These are phyloP conservation scores for Colletotrichum ledebouriae DNA, from an alignment of 2,329 filamentous ascomycete species.

Conservation along the genomic window DNA sequence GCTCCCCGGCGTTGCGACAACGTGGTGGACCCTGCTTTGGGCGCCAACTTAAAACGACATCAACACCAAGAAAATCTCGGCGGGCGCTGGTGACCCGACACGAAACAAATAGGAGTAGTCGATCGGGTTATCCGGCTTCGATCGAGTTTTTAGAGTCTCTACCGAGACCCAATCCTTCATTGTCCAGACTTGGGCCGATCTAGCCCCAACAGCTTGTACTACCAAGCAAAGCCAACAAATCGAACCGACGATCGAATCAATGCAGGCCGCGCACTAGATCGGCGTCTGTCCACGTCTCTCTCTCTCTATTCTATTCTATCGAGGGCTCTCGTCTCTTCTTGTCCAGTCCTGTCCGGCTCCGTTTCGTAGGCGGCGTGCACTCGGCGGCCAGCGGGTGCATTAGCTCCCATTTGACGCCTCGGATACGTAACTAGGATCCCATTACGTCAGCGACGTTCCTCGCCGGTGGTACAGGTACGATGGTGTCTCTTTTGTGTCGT, in stretches of 20 bases:
- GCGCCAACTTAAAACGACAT: slow-evolving; percentile 37
- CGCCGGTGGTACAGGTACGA: not conserved
- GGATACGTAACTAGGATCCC: slow-evolving; percentile 31
- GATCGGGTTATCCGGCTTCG: not conserved
- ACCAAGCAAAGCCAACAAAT: slow-evolving; percentile 17
- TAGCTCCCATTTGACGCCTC: slow-evolving; percentile 36
- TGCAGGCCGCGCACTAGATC: no score
- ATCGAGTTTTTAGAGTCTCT: not conserved
- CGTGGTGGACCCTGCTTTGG: slow-evolving; percentile 34
- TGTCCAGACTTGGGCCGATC: not conserved
- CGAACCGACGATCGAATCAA: slow-evolving; percentile 30
- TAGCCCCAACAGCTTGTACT: not conserved
- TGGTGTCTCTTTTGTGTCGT: not conserved
- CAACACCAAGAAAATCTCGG: slow-evolving; percentile 1
- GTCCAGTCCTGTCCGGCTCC: slow-evolving; percentile 23
- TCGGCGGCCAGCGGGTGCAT: not conserved
- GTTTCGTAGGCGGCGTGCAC: slow-evolving; percentile 14
- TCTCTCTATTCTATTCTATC: no score
- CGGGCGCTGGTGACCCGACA: slow-evolving; percentile 23
- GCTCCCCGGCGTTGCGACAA: not conserved
- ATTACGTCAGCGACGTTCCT: slow-evolving; percentile 36
- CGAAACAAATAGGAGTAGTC: slow-evolving; percentile 35
- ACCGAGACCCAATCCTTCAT: not conserved
- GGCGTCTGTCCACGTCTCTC: not conserved
- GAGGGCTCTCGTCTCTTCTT: not conserved